Base-by-base conservation (phyloP, 2,329 filamentous ascomycete species). In the Cladosporium phlei region DNA sequence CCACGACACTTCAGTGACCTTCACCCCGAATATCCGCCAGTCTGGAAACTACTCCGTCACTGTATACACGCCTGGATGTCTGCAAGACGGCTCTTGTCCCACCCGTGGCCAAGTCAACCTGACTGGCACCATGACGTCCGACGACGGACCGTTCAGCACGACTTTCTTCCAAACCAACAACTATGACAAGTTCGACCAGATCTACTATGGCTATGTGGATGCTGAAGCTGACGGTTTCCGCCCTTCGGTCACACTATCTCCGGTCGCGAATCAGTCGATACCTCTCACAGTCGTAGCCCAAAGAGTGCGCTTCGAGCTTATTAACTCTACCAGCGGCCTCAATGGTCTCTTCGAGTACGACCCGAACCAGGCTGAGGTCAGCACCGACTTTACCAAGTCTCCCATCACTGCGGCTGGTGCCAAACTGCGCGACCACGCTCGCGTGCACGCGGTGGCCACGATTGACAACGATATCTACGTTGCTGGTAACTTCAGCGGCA, bases 121-220 rank as follows among this genome's bases (percentile, higher is more conserved):
- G 43, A 91, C 86, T 1, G 86, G 82, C 25, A 76, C 75, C 19
- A 82, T 93, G 72, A 68, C 55, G 59, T 74, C 61, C 59, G 68
- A 47, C 61, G 66, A 57, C 56, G 69, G 43, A 25, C 72, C 78
- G 4, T 74, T 82, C 48, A 75, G 79, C 21, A 79, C 75, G 1
- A 76, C 78, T 0, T 70, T 96, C 6, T 94, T 79, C 63, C 93
- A 98, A 67, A 95, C 90, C 14, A 98, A 98, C 69, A 79, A 94
- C 63, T 94, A 84, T 65, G 91, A 97, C 72, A 98, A 98, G 67
- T 97, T 95, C 61, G 93, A 98, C 62, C 83, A 87, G 56, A 82
- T 98, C 49, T 95, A 89, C 68, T 85, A 84, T 55, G 93, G 90
- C 37, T 82, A 82, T 55, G 81, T 98, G 45, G 88, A 97, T 61